Percentiles rank a stretch among this genome's conserved stretches.
Conservation (phyloP, 1,139 yeast species). For the Yamadazyma triangularis region DNA sequence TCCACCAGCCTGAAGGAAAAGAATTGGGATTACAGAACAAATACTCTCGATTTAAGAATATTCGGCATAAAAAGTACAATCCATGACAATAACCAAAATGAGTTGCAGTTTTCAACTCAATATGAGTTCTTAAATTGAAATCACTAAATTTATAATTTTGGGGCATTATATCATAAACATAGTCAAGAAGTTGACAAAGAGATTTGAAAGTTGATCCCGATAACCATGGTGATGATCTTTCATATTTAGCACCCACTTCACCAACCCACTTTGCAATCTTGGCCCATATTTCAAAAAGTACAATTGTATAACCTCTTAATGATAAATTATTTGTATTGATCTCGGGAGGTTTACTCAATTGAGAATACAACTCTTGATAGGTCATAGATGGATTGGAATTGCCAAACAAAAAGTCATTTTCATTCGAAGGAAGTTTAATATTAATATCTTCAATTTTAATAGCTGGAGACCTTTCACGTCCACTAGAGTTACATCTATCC, state of each 20-base stretch:
- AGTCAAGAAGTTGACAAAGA: slow-evolving; percentile 17
- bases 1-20: slow-evolving; percentile 30
- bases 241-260: slow-evolving; percentile 22
- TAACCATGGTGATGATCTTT: slow-evolving; percentile 25
- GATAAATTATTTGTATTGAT: slow-evolving; percentile 1
- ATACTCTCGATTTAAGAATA: slow-evolving; percentile 31
- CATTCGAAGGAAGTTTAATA: slow-evolving; percentile 20
- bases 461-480: slow-evolving; percentile 28
- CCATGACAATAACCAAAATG: slow-evolving; percentile 35
- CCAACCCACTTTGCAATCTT: slow-evolving; percentile 32
- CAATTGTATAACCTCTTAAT: slow-evolving; percentile 19
- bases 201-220: slow-evolving; percentile 19
- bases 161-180: slow-evolving; percentile 19
- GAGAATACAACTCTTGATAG: slow-evolving; percentile 10
- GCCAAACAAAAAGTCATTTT: slow-evolving; percentile 22
- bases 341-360: slow-evolving; percentile 7
- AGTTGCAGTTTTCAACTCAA: slow-evolving; percentile 27
- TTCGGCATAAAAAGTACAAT: slow-evolving; percentile 25
- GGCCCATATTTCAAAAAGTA: slow-evolving; percentile 30
- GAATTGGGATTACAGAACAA: slow-evolving; percentile 27
- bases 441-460: slow-evolving; percentile 21
- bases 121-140: slow-evolving; percentile 27
- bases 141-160: slow-evolving; percentile 17
- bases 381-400: slow-evolving; percentile 12
- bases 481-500: slow-evolving; percentile 38